A percentile compares a stretch with the other conserved stretches of the same genome.
Conservation (phyloP, 139 green algal species). For the Coccomyxa sp. region DNA sequence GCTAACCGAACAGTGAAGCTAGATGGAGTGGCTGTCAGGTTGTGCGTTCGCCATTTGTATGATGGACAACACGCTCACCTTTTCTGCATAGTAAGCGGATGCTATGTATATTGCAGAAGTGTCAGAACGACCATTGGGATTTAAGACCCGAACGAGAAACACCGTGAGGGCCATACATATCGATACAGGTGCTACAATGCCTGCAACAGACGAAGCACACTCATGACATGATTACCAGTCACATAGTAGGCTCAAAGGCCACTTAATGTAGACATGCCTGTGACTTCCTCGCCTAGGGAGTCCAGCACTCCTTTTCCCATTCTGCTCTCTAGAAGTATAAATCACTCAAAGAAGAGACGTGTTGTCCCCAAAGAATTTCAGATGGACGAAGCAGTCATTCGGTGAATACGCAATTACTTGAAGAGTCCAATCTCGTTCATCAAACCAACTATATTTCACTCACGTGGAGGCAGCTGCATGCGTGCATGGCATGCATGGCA, state of each 20-base stretch:
- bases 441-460: too few species aligned
- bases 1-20: too few species aligned
- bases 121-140: conserved; percentile 59
- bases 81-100: conserved; percentile 71
- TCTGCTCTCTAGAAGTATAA: too few species aligned
- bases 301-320: conserved; percentile 37
- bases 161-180: conserved; percentile 93
- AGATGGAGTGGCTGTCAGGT: not conserved
- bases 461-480: too few species aligned
- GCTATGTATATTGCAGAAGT: conserved; percentile 60
- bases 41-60: not conserved
- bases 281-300: conserved; percentile 77
- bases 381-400: too few species aligned
- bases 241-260: not conserved
- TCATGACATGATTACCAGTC: not conserved
- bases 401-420: too few species aligned
- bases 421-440: too few species aligned
- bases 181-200: conserved; percentile 76
- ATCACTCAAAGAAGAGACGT: too few species aligned
- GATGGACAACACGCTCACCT: conserved; percentile 29
- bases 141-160: conserved; percentile 74
- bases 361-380: not conserved
- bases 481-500: too few species aligned
- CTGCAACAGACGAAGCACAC: conserved; percentile 5
- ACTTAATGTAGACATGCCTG: not conserved